These are phyloP conservation scores for Pelargonium citronellum DNA, from an alignment of 441 rosid species.

Conservation along the genomic window DNA sequence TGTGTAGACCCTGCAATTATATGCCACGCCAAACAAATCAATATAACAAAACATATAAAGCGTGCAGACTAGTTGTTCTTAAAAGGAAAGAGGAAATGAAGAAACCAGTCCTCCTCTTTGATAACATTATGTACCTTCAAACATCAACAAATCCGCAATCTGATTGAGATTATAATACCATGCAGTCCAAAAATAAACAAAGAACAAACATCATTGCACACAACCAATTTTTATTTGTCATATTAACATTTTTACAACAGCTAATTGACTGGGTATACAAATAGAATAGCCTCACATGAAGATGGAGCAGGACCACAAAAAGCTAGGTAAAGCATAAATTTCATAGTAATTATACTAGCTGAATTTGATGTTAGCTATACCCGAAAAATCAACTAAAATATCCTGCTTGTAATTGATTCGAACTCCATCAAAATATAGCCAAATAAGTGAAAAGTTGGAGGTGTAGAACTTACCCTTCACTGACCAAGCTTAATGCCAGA, in stretches of 20 bases:
- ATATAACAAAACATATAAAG: slow-evolving; percentile 38
- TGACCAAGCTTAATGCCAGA: slow-evolving; percentile 68
- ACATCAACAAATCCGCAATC: slow-evolving; percentile 21
- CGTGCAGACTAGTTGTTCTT: slow-evolving; percentile 27
- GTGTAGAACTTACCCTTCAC: slow-evolving; percentile 61
- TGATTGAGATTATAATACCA: slow-evolving; percentile 22
- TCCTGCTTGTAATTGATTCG: slow-evolving; percentile 21
- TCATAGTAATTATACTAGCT: not conserved
- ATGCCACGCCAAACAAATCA: slow-evolving; percentile 71
- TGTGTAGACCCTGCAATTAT: slow-evolving; percentile 70
- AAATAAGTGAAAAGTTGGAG: slow-evolving; percentile 4
- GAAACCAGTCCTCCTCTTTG: slow-evolving; percentile 29
- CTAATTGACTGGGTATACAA: slow-evolving; percentile 11
- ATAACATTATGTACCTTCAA: slow-evolving; percentile 22
- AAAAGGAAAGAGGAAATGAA: slow-evolving; percentile 30
- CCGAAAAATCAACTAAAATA: slow-evolving; percentile 22
- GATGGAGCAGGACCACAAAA: slow-evolving; percentile 21
- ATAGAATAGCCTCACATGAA: slow-evolving; percentile 26
- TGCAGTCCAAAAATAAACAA: slow-evolving; percentile 22
- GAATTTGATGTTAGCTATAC: slow-evolving; percentile 7
- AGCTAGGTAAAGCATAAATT: not conserved
- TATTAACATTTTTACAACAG: slow-evolving; percentile 18
- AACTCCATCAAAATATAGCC: slow-evolving; percentile 14
- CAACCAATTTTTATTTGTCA: slow-evolving; percentile 24
- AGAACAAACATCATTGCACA: slow-evolving; percentile 24